Evolutionary conservation across 352 stramenopile species (phyloP).

Genomic region (Vaucheria bursata): DNA sequence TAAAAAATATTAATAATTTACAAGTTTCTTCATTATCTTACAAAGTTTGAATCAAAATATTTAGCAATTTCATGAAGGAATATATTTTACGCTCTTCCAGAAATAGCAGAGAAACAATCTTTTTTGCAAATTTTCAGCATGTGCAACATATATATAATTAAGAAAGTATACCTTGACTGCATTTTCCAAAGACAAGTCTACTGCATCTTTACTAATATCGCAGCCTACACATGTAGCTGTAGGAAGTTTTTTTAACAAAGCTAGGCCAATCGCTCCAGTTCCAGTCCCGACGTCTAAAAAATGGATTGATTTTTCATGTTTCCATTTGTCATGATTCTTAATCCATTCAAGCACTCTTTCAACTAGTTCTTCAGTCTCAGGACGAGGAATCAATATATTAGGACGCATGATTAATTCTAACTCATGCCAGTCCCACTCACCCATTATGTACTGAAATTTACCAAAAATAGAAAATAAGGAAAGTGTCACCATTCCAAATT

Average conservation of each 20-base stretch:
- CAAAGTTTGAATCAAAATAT: not conserved
- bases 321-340: not conserved
- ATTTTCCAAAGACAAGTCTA: constrained; percentile 40
- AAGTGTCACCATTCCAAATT: not conserved
- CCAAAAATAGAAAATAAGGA: constrained; percentile 12
- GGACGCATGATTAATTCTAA: constrained; percentile 27
- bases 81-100: not conserved
- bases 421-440: constrained; percentile 52
- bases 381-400: constrained; percentile 49
- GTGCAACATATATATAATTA: not conserved
- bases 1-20: no score
- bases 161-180: constrained; percentile 23
- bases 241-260: constrained; percentile 40
- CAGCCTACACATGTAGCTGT: constrained; percentile 23
- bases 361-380: constrained; percentile 52
- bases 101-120: not conserved
- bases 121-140: not conserved
- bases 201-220: constrained; percentile 34
- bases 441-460: constrained; percentile 52
- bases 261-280: constrained; percentile 48
- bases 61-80: not conserved
- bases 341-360: constrained; percentile 42
- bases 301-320: constrained; percentile 7
- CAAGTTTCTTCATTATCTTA: no score
- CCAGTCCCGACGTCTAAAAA: constrained; percentile 50